phyloP scores from a whole-genome alignment of 805 yeast genomes.

The Jamesozyma hellenica region DNA sequence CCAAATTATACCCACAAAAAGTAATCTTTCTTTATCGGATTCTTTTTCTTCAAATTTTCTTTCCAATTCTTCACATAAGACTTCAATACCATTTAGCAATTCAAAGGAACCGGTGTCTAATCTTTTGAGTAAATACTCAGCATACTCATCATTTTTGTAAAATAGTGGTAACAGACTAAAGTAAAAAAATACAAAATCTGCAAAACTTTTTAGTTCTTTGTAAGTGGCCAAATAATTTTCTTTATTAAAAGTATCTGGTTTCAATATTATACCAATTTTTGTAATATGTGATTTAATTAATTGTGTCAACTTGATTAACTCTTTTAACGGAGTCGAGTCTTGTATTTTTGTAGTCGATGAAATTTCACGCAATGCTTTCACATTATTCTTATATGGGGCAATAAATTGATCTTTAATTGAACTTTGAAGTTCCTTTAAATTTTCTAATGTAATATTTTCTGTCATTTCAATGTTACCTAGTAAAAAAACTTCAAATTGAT shows the following conservation, averaged over 20 bases:
- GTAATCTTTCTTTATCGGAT: conserved; percentile 36
- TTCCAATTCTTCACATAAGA: conserved; percentile 16
- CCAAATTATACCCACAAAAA: conserved; percentile 64
- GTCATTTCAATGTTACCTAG: too few relatives aligned
- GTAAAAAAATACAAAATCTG: conserved; percentile 19
- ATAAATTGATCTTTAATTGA: conserved; percentile 19
- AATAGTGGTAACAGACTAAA: conserved; percentile 24
- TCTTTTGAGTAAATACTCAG: conserved; percentile 14
- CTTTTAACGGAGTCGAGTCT: conserved; percentile 30
- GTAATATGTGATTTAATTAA: conserved; percentile 68
- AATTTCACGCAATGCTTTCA: conserved; percentile 13
- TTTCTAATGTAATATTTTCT: conserved; percentile 30
- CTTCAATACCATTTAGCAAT: conserved; percentile 16
- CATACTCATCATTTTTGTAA: conserved; percentile 15
- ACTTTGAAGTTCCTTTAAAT: conserved; percentile 34
- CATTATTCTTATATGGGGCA: conserved; percentile 12
- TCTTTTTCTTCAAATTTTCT: conserved; percentile 16
- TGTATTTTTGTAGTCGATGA: conserved; percentile 18
- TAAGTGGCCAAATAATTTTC: conserved; percentile 15
- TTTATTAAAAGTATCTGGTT: conserved; percentile 19
- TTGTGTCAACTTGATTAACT: conserved; percentile 47
- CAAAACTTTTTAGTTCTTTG: conserved; percentile 23
- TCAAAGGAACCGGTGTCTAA: conserved; percentile 16
- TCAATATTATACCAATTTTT: conserved; percentile 37
- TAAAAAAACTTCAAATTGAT: too few relatives aligned